phyloP scores from a whole-genome alignment of 805 yeast genomes.

The Limtongia smithiae region DNA sequence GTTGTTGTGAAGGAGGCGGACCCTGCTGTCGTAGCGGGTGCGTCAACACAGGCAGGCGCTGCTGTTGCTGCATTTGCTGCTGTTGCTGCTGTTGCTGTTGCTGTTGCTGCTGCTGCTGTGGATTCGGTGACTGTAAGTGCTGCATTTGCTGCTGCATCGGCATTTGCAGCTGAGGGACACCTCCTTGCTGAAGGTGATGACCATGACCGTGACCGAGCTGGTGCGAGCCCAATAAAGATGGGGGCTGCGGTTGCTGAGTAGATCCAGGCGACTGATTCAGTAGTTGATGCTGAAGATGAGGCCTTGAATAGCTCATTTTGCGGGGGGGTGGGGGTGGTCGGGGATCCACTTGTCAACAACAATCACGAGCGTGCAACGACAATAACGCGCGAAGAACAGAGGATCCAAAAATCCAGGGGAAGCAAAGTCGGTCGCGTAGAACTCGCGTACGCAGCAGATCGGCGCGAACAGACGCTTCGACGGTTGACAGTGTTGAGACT shows the following conservation, averaged over 20 bases:
- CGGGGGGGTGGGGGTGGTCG: background rate
- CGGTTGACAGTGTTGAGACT: too few relatives aligned
- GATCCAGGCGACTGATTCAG: constrained; percentile 15
- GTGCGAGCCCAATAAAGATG: constrained; percentile 1
- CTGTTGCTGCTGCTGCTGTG: background rate
- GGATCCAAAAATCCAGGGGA: too few relatives aligned
- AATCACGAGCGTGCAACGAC: too few relatives aligned
- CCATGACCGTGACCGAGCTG: constrained; percentile 8
- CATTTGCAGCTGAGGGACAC: background rate
- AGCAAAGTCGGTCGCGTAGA: too few relatives aligned
- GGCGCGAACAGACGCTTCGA: too few relatives aligned
- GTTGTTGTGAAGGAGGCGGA: constrained; percentile 1
- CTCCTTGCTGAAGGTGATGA: constrained; percentile 3
- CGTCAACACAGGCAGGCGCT: constrained; percentile 1
- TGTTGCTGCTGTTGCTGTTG: constrained; percentile 12
- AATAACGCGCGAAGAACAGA: too few relatives aligned
- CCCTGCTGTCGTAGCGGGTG: constrained; percentile 10
- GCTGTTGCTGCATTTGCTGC: constrained; percentile 12
- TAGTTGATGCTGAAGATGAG: constrained; percentile 23
- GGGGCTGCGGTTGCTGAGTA: constrained; percentile 2
- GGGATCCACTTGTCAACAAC: too few relatives aligned
- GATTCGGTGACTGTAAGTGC: background rate
- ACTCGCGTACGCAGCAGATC: too few relatives aligned
- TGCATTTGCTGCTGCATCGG: constrained; percentile 7
- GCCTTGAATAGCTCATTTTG: constrained; percentile 22